Percentiles rank a stretch among this genome's conserved stretches.
Conservation (phyloP, 495 filamentous ascomycete species). For the Penicillium longicatenatum region DNA sequence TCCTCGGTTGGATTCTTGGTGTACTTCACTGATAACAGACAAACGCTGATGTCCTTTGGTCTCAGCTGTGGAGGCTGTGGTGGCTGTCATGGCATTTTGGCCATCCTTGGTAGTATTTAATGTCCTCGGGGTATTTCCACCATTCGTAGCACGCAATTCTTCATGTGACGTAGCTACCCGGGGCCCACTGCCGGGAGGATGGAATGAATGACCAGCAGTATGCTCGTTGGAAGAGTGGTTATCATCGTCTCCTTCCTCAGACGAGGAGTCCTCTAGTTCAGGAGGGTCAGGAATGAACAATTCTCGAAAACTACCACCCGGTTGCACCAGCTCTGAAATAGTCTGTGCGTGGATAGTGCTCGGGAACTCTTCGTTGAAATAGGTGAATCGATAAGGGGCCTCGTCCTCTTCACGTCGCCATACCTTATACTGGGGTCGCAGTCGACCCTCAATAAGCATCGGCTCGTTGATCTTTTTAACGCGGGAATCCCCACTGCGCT, state of each 20-base stretch:
- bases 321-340: conserved; percentile 86
- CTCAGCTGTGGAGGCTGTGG: conserved; percentile 1
- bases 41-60: conserved; percentile 26
- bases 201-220: conserved; percentile 6
- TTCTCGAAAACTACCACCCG: conserved; percentile 78
- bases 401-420: conserved; percentile 93
- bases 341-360: conserved; percentile 94
- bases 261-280: conserved; percentile 62
- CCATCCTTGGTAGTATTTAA: not conserved
- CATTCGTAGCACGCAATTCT: not conserved
- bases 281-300: conserved; percentile 80
- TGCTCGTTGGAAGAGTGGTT: conserved; percentile 20
- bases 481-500: conserved; percentile 79
- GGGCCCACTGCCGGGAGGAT: not conserved
- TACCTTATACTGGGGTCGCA: conserved; percentile 73
- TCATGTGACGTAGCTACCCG: not conserved
- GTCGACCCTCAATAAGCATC: conserved; percentile 81
- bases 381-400: conserved; percentile 91
- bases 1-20: conserved; percentile 31
- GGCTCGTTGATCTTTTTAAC: conserved; percentile 93
- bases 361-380: conserved; percentile 95
- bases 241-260: conserved; percentile 59
- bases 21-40: conserved; percentile 39
- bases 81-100: not conserved
- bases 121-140: conserved; percentile 1